Evolutionary conservation across 164 flowering plant species (phyloP).

Genomic region (Sextonia rubra): DNA sequence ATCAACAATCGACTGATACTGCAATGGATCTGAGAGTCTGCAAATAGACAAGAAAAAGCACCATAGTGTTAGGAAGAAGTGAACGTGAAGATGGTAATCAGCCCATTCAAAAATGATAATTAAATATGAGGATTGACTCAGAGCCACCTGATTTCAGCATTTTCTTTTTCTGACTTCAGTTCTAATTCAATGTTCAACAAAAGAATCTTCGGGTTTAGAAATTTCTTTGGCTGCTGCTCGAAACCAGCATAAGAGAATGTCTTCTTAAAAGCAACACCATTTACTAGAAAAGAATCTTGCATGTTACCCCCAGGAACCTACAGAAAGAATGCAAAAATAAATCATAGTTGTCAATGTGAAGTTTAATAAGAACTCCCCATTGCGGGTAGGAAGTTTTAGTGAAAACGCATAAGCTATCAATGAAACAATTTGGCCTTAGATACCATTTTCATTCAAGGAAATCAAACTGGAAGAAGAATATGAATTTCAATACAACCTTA

Average conservation of each 20-base stretch:
- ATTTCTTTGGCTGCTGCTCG: conserved; percentile 98
- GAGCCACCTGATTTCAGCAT: conserved; percentile 92
- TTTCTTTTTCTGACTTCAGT: conserved; percentile 97
- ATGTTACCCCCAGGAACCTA: conserved; percentile 97
- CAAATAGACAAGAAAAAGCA: conserved; percentile 6
- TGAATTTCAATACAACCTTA: no score
- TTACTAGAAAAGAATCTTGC: conserved; percentile 94
- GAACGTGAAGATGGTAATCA: background rate
- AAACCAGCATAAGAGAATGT: conserved; percentile 96
- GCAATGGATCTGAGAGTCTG: conserved; percentile 91
- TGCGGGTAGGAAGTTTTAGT: no score
- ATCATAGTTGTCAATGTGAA: background rate
- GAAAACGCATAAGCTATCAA: background rate
- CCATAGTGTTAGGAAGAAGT: background rate
- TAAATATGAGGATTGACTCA: background rate
- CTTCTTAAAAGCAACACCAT: conserved; percentile 96
- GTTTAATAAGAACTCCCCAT: background rate
- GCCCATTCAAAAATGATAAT: background rate
- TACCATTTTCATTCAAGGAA: background rate
- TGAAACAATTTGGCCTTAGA: background rate
- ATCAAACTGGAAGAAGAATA: no score
- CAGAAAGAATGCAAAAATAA: conserved; percentile 8
- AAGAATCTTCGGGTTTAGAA: conserved; percentile 77
- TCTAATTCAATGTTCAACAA: conserved; percentile 87
- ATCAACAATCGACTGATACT: conserved; percentile 98